Percentiles rank a stretch among this genome's conserved stretches.
phyloP scores from a whole-genome alignment of 805 yeast species.

The Phaffomyces opuntiae region DNA sequence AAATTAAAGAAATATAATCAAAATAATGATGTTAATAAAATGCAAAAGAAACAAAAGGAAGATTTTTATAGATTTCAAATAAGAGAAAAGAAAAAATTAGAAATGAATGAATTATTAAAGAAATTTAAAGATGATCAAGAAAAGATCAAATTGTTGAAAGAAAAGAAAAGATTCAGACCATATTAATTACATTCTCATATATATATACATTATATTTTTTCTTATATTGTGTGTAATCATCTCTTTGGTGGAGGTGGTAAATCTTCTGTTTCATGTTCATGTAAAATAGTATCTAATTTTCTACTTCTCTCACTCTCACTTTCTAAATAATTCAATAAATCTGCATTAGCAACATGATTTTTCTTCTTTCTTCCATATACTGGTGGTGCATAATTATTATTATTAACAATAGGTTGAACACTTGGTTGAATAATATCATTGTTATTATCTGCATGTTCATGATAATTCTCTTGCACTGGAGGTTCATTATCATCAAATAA shows the following conservation, averaged over 20 bases:
- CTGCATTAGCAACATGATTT: constrained; percentile 14
- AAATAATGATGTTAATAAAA: constrained; percentile 32
- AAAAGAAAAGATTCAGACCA: constrained; percentile 79
- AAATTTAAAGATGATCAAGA: constrained; percentile 91
- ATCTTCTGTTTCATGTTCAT: constrained; percentile 10
- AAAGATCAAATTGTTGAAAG: constrained; percentile 69
- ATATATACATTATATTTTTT: not conserved
- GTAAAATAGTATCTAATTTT: constrained; percentile 27
- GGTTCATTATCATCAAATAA: constrained; percentile 29
- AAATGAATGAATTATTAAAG: constrained; percentile 77
- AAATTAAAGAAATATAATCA: constrained; percentile 28
- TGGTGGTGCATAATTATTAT: constrained; percentile 14
- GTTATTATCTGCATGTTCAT: no score
- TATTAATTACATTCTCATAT: constrained; percentile 40
- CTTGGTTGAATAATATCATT: not conserved
- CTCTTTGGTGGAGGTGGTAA: constrained; percentile 31
- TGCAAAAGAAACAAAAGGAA: constrained; percentile 68
- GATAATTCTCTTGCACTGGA: constrained; percentile 2
- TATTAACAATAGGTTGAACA: not conserved
- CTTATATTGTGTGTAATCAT: not conserved
- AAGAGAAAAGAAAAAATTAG: constrained; percentile 86
- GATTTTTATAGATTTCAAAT: constrained; percentile 96
- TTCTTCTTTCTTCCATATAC: constrained; percentile 23
- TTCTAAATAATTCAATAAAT: constrained; percentile 32
- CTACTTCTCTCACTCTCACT: constrained; percentile 36